Evolutionary conservation across 106 monocot species (phyloP), one percentile per base, ranked within the genome.

Genomic region (Dendrobium chrysotoxum): DNA sequence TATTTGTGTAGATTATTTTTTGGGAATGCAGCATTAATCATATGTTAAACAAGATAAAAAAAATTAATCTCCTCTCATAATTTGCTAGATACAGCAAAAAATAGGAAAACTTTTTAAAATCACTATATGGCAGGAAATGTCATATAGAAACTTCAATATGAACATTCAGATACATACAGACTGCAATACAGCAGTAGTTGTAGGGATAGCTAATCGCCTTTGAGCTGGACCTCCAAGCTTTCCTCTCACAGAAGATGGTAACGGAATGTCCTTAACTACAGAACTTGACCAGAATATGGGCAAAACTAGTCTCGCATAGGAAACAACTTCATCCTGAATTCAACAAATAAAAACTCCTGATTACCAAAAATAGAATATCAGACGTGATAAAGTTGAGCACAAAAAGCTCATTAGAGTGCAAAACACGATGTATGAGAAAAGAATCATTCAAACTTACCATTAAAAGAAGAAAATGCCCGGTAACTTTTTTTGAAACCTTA

Each of bases 191-290:
- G 80, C 75, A 80, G 96, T 78, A n/a, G 87, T 88, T 10, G 82
- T 88, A 77, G 38, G 28, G 38, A 83, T 81, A 85, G 87, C 75
- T 80, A 97, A 84, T 4, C 96, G 92, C 30, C 96, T 30, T 77
- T 84, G 90, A 84, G 88, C 88, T 77, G 90, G 93, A 3, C 96
- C 96, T 75, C 96, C 96, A 84, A 97, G 93, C 84, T 84, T 97
- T 85, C 96, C 96, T 83, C 81, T 96, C 47, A 94, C 61, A 78
- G 92, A 92, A 81, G 39, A 50, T 5, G 94, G 90, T 80, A 94
- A 80, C n/a, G 74, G 41, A 57, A 21, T 78, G 66, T 80, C 82
- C 4, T 76, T 76, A 8, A 67, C 75, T 39, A 58, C 38, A 84
- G 72, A 40, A 40, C 26, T 72, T 45, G 86, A 92, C 92, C 90